phyloP scores from a whole-genome alignment of 108 stramenopile genomes.

The Fragilariopsis cylindrus region DNA sequence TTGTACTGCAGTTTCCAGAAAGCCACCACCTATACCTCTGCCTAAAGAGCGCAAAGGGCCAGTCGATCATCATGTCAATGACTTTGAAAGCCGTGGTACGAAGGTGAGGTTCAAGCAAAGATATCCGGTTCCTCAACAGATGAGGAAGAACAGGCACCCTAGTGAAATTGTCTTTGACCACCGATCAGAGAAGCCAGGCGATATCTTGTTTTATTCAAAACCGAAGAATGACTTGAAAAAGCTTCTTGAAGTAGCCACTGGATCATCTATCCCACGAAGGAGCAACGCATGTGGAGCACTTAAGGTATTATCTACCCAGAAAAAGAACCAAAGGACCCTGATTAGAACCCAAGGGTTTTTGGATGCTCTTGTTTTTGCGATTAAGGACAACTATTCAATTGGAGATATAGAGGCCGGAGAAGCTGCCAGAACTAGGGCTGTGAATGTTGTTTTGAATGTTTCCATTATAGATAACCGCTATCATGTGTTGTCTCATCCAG shows the following conservation, averaged over 20 bases:
- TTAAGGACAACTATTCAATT: conserved; percentile 35
- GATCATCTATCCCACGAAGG: conserved; percentile 51
- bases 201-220: conserved; percentile 14
- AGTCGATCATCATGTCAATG: neutral
- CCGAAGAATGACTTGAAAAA: conserved; percentile 60
- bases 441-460: conserved; percentile 56
- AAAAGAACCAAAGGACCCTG: conserved; percentile 59
- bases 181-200: conserved; percentile 11
- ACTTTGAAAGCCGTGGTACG: neutral
- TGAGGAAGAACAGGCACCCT: conserved; percentile 35
- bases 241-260: conserved; percentile 58
- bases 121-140: conserved; percentile 65
- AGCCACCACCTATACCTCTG: too few relatives aligned
- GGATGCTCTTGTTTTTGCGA: conserved; percentile 59
- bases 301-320: conserved; percentile 60
- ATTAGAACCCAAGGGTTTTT: conserved; percentile 74
- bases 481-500: conserved; percentile 52
- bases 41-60: neutral
- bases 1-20: too few relatives aligned
- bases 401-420: conserved; percentile 50
- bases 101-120: conserved; percentile 68
- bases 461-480: conserved; percentile 71
- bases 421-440: conserved; percentile 65
- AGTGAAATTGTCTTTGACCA: conserved; percentile 51
- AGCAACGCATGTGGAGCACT: conserved; percentile 84